phyloP scores from a whole-genome alignment of 2,329 filamentous ascomycete species.

The Claviceps monticola region DNA sequence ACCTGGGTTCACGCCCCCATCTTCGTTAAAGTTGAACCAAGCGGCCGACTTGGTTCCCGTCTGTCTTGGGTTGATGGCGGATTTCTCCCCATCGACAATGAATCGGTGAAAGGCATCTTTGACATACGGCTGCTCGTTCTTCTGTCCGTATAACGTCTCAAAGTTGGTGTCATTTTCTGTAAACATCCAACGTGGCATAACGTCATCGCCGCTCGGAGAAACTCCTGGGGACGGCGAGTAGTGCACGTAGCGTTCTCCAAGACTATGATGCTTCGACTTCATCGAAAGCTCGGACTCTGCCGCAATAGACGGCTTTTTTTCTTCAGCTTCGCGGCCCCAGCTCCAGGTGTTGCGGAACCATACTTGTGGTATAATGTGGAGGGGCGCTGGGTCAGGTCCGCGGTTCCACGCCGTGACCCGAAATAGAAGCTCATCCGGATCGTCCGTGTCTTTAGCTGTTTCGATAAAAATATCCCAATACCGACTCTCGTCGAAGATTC shows the following conservation, averaged over 20 bases:
- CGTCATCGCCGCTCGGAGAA: slow-evolving; percentile 64
- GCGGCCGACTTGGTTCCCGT: slow-evolving; percentile 80
- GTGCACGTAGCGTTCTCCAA: slow-evolving; percentile 73
- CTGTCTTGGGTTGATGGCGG: slow-evolving; percentile 65
- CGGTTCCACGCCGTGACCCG: slow-evolving; percentile 94
- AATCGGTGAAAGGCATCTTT: slow-evolving; percentile 91
- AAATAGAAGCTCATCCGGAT: slow-evolving; percentile 84
- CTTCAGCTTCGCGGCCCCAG: slow-evolving; percentile 67
- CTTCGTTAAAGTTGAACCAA: slow-evolving; percentile 87
- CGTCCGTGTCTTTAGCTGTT: slow-evolving; percentile 84
- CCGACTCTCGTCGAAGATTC: slow-evolving; percentile 70
- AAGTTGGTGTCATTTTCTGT: slow-evolving; percentile 94
- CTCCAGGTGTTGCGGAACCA: slow-evolving; percentile 98
- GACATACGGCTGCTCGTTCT: slow-evolving; percentile 73
- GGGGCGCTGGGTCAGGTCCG: slow-evolving; percentile 74
- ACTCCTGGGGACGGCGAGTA: slow-evolving; percentile 83
- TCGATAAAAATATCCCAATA: slow-evolving; percentile 99
- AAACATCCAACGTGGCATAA: slow-evolving; percentile 74
- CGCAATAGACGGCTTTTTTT: slow-evolving; percentile 68
- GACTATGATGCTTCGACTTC: slow-evolving; percentile 62
- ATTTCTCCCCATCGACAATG: slow-evolving; percentile 70
- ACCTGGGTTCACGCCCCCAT: slow-evolving; percentile 71
- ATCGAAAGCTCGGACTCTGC: slow-evolving; percentile 52
- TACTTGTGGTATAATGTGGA: slow-evolving; percentile 88
- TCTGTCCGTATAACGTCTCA: slow-evolving; percentile 57